phyloP scores from a whole-genome alignment of 1,284 basidiomycete species.

The Prillingera fragicola region DNA sequence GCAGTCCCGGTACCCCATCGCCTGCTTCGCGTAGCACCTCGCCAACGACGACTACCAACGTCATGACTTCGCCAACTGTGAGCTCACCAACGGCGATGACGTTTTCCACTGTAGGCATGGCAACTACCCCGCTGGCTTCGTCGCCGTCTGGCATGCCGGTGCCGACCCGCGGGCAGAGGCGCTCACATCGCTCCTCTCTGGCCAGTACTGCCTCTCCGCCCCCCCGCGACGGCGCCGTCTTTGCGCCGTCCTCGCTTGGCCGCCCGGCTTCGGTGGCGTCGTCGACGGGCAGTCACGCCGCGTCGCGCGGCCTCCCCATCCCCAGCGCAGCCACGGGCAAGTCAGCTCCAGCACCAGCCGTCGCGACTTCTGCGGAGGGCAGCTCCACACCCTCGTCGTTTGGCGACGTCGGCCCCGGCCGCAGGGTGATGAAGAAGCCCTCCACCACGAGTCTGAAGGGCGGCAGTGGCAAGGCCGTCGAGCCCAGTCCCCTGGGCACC shows the following conservation, averaged over 20 bases:
- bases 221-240: conserved; percentile 11
- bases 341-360: conserved; percentile 31
- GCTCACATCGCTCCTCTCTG: no score
- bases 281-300: conserved; percentile 22
- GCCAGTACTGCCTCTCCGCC: conserved; percentile 14
- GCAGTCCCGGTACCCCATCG: no score
- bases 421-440: conserved; percentile 5
- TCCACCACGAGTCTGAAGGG: conserved; percentile 6
- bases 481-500: neutral
- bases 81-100: no score
- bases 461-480: neutral
- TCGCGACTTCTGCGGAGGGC: conserved; percentile 24
- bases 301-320: conserved; percentile 22
- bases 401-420: conserved; percentile 1
- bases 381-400: conserved; percentile 6
- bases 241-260: conserved; percentile 16
- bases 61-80: no score
- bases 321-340: conserved; percentile 12
- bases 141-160: no score
- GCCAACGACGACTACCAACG: no score
- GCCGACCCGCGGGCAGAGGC: no score
- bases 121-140: no score
- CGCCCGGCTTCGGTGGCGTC: conserved; percentile 27
- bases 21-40: no score
- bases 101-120: no score